Base-by-base conservation (phyloP, 768 basidiomycete species). In the Gymnopilus junonius region DNA sequence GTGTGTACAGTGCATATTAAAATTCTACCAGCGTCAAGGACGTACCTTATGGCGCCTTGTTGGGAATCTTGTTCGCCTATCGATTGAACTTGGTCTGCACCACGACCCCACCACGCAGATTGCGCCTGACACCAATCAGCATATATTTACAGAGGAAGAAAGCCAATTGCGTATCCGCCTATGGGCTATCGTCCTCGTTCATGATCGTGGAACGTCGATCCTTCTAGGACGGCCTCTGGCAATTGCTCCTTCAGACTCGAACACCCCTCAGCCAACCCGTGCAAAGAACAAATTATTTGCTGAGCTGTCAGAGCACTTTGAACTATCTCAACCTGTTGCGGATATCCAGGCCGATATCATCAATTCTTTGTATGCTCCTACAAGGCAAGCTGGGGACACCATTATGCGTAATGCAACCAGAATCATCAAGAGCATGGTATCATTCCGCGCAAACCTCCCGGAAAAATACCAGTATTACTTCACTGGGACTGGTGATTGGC, bases 301-400 rank as follows among this genome's bases (percentile, higher is more conserved):
- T 15, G 87, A 91, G 54, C 86, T 90, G 66, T 92, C 91, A 2
- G 91, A 92, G 68, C 92, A 94, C 72, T 94, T 94, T 72, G 82
- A 90, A 57, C 79, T 88, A 25, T 92, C 90, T 20, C 85, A 88
- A 57, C 87, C 90, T 8, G 81, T 94, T 48, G 88, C 88, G 23
- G 91, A 92, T 66, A 92, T 95, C 61, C 93, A 95, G 66, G 93
- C 93, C 4, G 93, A 94, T 65, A 92, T 95, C 63, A 91, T 94
- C 79, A 92, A 92, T 71, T 92, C 91, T 10, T 81, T 95, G 8
- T 95, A 94, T 70, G 82, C 87, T 8, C 93, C 93, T 1, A 86
- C 87, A n/a, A 83, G 82, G 50, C 89, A 90, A 74, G 83, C 82
- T 23, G 84, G 83, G 1, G 90, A 92, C 65, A 79, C 84, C 8